Evolutionary conservation across 352 stramenopile genomes (phyloP).

Genomic region (Globisporangium middletonii): DNA sequence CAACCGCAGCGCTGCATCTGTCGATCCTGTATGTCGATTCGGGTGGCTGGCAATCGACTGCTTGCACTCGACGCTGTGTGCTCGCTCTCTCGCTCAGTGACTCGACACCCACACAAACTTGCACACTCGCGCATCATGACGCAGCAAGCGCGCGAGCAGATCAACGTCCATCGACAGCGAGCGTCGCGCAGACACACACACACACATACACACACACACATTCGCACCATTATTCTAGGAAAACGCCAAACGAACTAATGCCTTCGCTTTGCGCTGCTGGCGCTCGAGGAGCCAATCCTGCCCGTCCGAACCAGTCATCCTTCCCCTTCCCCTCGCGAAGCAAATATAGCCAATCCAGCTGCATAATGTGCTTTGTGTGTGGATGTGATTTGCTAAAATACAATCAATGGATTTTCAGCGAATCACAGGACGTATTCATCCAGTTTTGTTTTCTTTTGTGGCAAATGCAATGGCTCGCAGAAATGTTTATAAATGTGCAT

Average conservation of each 20-base stretch:
- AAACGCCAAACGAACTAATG: conserved; percentile 87
- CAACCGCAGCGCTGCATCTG: too few relatives aligned
- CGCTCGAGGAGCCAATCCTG: conserved; percentile 21
- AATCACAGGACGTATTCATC: conserved; percentile 3
- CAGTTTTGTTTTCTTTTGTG: background rate
- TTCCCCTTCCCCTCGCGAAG: conserved; percentile 23
- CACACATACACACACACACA: background rate
- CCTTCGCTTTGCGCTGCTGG: conserved; percentile 9
- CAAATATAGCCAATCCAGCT: conserved; percentile 34
- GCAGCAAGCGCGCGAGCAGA: too few relatives aligned
- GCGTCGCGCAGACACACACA: background rate
- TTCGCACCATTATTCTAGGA: conserved; percentile 78
- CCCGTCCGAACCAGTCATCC: conserved; percentile 73
- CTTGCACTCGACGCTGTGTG: too few relatives aligned
- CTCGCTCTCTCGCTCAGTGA: too few relatives aligned
- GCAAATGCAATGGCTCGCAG: background rate
- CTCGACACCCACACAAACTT: too few relatives aligned
- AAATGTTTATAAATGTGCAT: background rate
- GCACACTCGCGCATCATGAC: too few relatives aligned
- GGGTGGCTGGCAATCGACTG: too few relatives aligned
- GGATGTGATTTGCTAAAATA: conserved; percentile 34
- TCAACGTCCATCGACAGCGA: too few relatives aligned
- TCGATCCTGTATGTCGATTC: too few relatives aligned
- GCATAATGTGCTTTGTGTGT: too few relatives aligned
- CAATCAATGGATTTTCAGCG: background rate